phyloP scores from a whole-genome alignment of 2,329 filamentous ascomycete genomes.

The Botrytis aclada region DNA sequence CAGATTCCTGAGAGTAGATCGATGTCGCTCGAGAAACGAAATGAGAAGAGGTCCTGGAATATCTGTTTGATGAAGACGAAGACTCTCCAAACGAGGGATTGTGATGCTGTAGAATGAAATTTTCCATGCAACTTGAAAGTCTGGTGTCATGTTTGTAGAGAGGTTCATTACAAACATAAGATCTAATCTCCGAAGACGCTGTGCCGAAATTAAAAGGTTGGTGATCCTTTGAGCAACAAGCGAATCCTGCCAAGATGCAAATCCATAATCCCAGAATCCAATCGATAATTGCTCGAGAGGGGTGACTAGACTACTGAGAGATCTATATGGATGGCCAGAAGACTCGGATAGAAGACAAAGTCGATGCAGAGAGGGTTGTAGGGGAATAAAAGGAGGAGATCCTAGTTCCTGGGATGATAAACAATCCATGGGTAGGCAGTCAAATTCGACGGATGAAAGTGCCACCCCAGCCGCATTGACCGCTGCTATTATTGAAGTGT shows the following conservation, averaged over 20 bases:
- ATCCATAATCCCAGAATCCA: conserved; percentile 19
- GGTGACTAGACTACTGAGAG: neutral
- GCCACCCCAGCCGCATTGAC: conserved; percentile 4
- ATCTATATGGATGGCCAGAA: conserved; percentile 11
- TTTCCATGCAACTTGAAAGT: conserved; percentile 15
- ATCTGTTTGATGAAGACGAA: conserved; percentile 19
- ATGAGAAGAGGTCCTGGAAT: conserved; percentile 2
- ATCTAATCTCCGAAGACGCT: conserved; percentile 5
- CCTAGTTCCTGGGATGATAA: conserved; percentile 10
- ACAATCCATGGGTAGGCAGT: conserved; percentile 17
- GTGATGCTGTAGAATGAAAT: conserved; percentile 6
- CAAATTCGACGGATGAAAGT: conserved; percentile 9
- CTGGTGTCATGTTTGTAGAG: conserved; percentile 11
- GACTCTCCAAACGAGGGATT: conserved; percentile 6
- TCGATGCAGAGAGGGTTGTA: conserved; percentile 13
- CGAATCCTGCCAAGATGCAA: conserved; percentile 11
- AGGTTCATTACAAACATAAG: conserved; percentile 19
- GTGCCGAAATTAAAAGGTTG: neutral
- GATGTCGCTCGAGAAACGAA: conserved; percentile 7
- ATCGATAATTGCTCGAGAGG: conserved; percentile 10
- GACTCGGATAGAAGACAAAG: conserved; percentile 1
- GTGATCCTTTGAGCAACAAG: conserved; percentile 11
- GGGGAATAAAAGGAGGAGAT: conserved; percentile 6
- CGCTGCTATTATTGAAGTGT: conserved; percentile 15
- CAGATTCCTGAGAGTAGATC: neutral